Conservation (phyloP, 2,329 filamentous ascomycete species). For the Penicillium capsulatum region DNA sequence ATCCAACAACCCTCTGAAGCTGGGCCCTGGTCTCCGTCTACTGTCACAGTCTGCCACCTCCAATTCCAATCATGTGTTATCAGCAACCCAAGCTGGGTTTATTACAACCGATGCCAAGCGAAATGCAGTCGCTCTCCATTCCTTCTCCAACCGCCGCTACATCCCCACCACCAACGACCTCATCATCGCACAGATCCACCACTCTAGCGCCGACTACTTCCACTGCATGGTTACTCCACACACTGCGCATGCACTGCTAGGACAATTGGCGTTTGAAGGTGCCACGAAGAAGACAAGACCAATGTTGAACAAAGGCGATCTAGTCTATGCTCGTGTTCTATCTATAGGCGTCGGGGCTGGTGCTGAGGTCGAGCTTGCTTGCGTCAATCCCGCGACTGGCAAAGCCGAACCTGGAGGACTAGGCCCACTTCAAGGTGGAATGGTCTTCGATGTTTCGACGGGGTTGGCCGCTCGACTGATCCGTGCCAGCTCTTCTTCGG, state of each 20-base stretch:
- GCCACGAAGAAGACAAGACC: slow-evolving; percentile 90
- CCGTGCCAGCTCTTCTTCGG: slow-evolving; percentile 40
- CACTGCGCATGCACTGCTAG: slow-evolving; percentile 63
- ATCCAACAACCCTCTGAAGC: slow-evolving; percentile 62
- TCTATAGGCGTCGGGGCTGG: slow-evolving; percentile 74
- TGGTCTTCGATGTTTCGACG: slow-evolving; percentile 75
- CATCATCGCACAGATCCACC: slow-evolving; percentile 80
- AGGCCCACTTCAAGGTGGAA: slow-evolving; percentile 77
- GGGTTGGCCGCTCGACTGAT: slow-evolving; percentile 75
- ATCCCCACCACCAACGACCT: slow-evolving; percentile 75
- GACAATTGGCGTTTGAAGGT: slow-evolving; percentile 86
- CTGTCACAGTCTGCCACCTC: slow-evolving; percentile 65
- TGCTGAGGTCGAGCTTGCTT: slow-evolving; percentile 87
- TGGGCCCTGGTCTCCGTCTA: slow-evolving; percentile 80
- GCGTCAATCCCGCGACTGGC: slow-evolving; percentile 78
- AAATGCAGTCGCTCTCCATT: slow-evolving; percentile 35
- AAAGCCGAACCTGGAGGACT: slow-evolving; percentile 84
- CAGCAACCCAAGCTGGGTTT: slow-evolving; percentile 35
- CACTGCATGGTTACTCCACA: slow-evolving; percentile 69
- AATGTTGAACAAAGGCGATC: slow-evolving; percentile 65
- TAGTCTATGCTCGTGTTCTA: slow-evolving; percentile 84
- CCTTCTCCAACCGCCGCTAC: slow-evolving; percentile 58
- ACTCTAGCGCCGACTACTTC: slow-evolving; percentile 71
- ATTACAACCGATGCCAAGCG: slow-evolving; percentile 39
- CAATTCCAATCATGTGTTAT: slow-evolving; percentile 48